Base-by-base conservation (phyloP, 495 filamentous ascomycete genomes). In the Echria macrotheca region DNA sequence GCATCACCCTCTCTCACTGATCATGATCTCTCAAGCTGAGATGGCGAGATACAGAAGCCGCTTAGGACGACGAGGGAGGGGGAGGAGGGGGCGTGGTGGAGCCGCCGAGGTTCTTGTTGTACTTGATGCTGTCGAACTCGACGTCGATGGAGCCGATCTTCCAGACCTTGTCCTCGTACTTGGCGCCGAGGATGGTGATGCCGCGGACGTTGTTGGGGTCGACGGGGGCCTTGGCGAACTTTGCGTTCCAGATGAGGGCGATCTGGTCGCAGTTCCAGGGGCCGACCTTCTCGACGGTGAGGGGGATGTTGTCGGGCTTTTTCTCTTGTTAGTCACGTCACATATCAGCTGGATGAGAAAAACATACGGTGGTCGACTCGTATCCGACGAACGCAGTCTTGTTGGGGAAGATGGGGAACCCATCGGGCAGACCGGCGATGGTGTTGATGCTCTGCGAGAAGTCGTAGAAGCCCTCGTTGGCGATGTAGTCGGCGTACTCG, bases 51-150 rank as follows among this genome's bases (percentile, higher is more conserved):
- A n/a, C n/a, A n/a, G n/a, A n/a, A n/a, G n/a, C n/a, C n/a, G n/a
- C n/a, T n/a, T n/a, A n/a, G n/a, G n/a, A n/a, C n/a, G n/a, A n/a
- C n/a, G n/a, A n/a, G n/a, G n/a, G n/a, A n/a, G 44, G 49, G 33
- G 21, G 37, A 10, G 4, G 10, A 26, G 43, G 49, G 12, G 7
- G 23, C 22, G 46, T 48, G 46, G 29, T 5, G 25, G 21, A 12
- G 24, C 64, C 64, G 19, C 59, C 59, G 7, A 65, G 53, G 44
- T 65, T 44, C n/a, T 37, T 5, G 6, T 56, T 9, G 21, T 56
- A 67, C 23, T 53, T 55, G 8, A 63, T 17, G 40, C 14, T 54
- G 54, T 65, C 64, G 51, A 63, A 63, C 60, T 67, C 64, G 12
- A 65, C 55, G 21, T 65, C 62, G 1, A 67, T 24, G 44, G 29